Evolutionary conservation across 306 rosid genomes (phyloP).

Genomic region (Fragaria vesca): DNA sequence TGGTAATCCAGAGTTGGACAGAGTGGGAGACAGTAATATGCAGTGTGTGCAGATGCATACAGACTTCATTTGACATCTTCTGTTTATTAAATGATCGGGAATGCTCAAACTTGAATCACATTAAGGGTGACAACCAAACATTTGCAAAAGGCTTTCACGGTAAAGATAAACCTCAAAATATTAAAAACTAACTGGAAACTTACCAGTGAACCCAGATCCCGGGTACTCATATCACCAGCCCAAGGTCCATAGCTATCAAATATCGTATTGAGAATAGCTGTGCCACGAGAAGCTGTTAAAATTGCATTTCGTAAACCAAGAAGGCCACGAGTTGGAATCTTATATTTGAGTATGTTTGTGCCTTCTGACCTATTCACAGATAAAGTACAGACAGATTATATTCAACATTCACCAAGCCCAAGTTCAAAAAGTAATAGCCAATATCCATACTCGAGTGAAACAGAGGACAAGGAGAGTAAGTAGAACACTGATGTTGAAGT

Average conservation of each 20-base stretch:
- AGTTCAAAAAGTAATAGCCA: background rate
- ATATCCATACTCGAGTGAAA: background rate
- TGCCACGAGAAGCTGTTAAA: conserved; percentile 96
- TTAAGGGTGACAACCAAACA: conserved; percentile 16
- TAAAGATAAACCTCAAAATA: background rate
- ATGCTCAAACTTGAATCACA: background rate
- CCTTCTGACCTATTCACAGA: conserved; percentile 68
- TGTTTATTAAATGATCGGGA: background rate
- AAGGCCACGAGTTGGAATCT: conserved; percentile 98
- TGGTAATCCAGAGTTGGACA: background rate
- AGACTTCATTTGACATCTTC: background rate
- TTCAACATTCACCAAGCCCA: conserved; percentile 9
- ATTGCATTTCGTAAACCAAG: conserved; percentile 92
- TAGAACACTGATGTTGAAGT: background rate
- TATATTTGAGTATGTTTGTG: conserved; percentile 79
- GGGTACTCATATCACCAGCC: conserved; percentile 93
- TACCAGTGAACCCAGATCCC: conserved; percentile 98
- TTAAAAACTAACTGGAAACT: conserved; percentile 7
- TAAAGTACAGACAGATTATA: conserved; percentile 23
- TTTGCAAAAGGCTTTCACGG: conserved; percentile 1
- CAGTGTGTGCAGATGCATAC: background rate
- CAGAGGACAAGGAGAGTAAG: background rate
- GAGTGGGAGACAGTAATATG: background rate
- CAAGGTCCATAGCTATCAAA: conserved; percentile 89
- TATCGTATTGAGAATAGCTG: conserved; percentile 89